Base-by-base conservation (phyloP, 352 stramenopile species). In the Elongisporangium prolatum region DNA sequence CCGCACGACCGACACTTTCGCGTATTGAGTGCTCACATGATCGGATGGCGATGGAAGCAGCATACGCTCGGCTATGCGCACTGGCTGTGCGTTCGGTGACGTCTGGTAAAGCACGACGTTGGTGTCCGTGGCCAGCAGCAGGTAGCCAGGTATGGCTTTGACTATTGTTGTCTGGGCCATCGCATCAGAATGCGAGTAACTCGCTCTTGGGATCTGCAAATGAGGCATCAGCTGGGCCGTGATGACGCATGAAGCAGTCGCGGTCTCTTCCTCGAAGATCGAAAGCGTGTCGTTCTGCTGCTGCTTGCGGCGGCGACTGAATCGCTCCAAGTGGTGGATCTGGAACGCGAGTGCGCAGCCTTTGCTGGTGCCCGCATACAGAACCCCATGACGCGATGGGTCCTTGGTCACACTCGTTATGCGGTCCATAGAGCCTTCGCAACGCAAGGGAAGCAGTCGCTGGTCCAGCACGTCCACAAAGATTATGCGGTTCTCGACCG, bases 381-480 rank as follows among this genome's bases (percentile, higher is more conserved):
- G 49, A 4, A 63, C 37, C 14, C 51, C 57, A 22, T 67, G 57
- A 3, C 65, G 68, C 71, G 61, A 80, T 25, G 60, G 47, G 21
- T 80, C 71, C 34, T 59, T 60, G 8, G 69, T 57, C 1, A 80
- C 20, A 21, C 65, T 76, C 4, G 65, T 75, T 50, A 80, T 76
- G 3, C n/a, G 48, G 24, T 68, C 52, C 24, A 48, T 57, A 10
- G 68, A 67, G 5, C 49, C 63, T 40, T 75, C 61, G 28, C 71
- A 80, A 4, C 49, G 50, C 14, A 74, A 40, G 17, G 21, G 21
- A 0, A 77, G 54, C 16, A 69, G 4, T 1, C 56, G 59, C 5
- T 61, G 61, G 0, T 76, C 60, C 1, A 59, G 22, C 0, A 47
- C 55, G 22, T 80, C 65, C 28, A 67, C 21, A 54, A 80, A 74